phyloP scores from a whole-genome alignment of 768 basidiomycete species.

The Tulasnella calospora region DNA sequence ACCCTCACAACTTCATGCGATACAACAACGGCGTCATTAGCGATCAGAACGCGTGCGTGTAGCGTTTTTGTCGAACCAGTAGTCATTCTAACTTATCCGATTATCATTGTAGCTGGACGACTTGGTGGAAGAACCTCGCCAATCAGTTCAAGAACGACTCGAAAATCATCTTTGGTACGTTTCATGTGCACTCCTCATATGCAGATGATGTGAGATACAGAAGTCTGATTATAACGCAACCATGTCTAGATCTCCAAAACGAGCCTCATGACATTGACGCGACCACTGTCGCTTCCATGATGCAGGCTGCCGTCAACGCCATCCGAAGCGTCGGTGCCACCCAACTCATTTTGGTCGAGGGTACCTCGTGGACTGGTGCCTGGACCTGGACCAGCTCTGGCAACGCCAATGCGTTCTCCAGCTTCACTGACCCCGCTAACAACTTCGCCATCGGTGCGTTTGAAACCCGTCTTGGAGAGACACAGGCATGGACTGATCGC shows the following conservation, averaged over 20 bases:
- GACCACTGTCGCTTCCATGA: conserved; percentile 48
- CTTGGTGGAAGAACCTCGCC: conserved; percentile 54
- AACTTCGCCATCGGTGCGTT: conserved; percentile 53
- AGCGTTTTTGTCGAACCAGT: not conserved
- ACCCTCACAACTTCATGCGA: conserved; percentile 56
- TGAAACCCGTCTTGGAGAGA: not conserved
- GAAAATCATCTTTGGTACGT: conserved; percentile 48
- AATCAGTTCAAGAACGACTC: conserved; percentile 47
- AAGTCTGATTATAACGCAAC: not conserved
- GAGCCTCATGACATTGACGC: conserved; percentile 60
- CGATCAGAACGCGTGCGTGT: conserved; percentile 43
- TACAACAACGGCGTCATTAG: conserved; percentile 53
- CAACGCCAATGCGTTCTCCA: conserved; percentile 49
- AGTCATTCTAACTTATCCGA: not conserved
- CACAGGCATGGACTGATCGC: too few relatives aligned
- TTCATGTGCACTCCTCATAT: not conserved
- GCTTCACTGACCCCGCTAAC: conserved; percentile 56
- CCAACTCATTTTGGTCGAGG: conserved; percentile 43
- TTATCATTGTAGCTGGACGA: conserved; percentile 11
- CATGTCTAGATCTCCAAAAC: conserved; percentile 49
- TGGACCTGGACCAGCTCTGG: conserved; percentile 61
- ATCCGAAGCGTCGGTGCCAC: conserved; percentile 61
- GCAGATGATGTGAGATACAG: too few relatives aligned
- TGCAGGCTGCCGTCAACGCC: conserved; percentile 63
- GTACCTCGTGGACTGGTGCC: conserved; percentile 52